Percentiles rank a stretch among this genome's conserved stretches.
Evolutionary conservation across 495 filamentous ascomycete genomes (phyloP).

Genomic region (Annulohypoxylon moriforme): DNA sequence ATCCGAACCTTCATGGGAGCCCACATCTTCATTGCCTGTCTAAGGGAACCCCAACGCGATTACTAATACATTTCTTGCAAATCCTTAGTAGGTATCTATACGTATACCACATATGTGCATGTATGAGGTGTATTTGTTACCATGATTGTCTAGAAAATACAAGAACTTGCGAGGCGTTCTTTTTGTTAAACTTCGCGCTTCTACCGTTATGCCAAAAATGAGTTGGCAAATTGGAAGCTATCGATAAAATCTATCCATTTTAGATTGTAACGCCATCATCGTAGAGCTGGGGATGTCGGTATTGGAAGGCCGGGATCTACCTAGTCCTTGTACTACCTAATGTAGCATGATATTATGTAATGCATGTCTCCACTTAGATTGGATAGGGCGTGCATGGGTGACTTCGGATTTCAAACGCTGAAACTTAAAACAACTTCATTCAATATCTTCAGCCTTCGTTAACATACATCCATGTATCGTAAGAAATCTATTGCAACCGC

Average conservation of each 20-base stretch:
- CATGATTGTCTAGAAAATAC: not conserved
- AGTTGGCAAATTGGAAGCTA: not conserved
- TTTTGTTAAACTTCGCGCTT: not conserved
- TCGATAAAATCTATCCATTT: not conserved
- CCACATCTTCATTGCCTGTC: not conserved
- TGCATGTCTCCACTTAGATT: not conserved
- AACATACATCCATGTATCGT: not conserved
- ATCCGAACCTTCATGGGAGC: not conserved
- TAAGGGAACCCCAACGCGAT: not conserved
- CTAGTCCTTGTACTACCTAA: not conserved
- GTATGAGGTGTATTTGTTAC: not conserved
- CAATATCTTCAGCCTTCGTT: not conserved
- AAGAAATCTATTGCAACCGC: not conserved
- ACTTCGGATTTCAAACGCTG: not conserved
- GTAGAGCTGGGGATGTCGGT: not conserved
- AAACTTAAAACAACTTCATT: conserved; percentile 2
- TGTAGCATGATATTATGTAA: not conserved
- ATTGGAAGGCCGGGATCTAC: not conserved
- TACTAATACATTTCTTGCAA: not conserved
- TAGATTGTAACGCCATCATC: not conserved
- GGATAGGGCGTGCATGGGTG: not conserved
- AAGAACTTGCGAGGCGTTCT: not conserved
- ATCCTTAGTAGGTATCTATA: not conserved
- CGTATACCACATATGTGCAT: not conserved
- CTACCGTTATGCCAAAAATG: not conserved